These are phyloP conservation scores for Hypoxylon sp. DNA, from an alignment of 2,329 filamentous ascomycete genomes.

Conservation along the genomic window DNA sequence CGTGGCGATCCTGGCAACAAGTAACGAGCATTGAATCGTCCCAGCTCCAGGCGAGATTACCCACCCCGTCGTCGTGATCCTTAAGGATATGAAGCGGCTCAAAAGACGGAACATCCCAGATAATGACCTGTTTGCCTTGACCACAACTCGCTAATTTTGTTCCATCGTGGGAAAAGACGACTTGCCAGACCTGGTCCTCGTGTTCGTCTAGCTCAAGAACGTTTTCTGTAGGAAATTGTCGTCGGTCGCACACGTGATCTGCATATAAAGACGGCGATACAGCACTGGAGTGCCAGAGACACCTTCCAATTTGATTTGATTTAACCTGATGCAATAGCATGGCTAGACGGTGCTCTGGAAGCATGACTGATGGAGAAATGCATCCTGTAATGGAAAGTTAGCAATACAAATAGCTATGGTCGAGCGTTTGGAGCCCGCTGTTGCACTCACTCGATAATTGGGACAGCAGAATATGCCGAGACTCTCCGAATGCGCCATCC, in stretches of 20 bases:
- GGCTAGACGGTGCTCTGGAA: constrained; percentile 90
- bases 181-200: constrained; percentile 89
- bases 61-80: constrained; percentile 79
- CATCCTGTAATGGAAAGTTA: constrained; percentile 69
- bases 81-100: constrained; percentile 72
- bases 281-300: constrained; percentile 89
- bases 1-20: constrained; percentile 81
- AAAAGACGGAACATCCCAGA: constrained; percentile 85
- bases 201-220: constrained; percentile 80
- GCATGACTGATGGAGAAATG: constrained; percentile 96
- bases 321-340: constrained; percentile 87
- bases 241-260: constrained; percentile 86
- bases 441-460: constrained; percentile 82
- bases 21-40: constrained; percentile 89
- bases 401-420: constrained; percentile 35
- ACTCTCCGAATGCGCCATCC: constrained; percentile 84
- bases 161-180: constrained; percentile 92
- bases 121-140: constrained; percentile 78
- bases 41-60: constrained; percentile 90
- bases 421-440: background rate
- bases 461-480: constrained; percentile 80
- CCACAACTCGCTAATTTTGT: constrained; percentile 86
- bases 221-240: constrained; percentile 82
- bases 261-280: constrained; percentile 86
- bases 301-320: constrained; percentile 83